Evolutionary conservation across 495 filamentous ascomycete genomes (phyloP).

Genomic region (Lasiosphaeria ovina): DNA sequence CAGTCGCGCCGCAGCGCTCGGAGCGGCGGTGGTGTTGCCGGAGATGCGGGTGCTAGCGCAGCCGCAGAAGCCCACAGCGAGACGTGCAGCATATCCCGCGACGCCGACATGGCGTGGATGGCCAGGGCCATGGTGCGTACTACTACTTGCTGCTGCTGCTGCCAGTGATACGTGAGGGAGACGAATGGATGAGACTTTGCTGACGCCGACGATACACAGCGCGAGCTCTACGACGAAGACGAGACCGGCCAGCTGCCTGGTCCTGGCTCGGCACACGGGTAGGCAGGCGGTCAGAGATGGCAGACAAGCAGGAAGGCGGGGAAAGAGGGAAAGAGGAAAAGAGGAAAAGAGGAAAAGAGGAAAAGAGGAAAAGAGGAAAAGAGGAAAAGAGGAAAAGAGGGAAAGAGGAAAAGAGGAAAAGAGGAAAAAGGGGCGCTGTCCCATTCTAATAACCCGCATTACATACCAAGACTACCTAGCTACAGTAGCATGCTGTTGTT

Average conservation of each 20-base stretch:
- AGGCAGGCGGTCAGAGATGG: no score
- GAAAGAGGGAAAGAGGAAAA: no score
- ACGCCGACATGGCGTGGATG: conserved; percentile 29
- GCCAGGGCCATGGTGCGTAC: conserved; percentile 25
- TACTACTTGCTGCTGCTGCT: neutral
- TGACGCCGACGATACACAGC: conserved; percentile 7
- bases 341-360: no score
- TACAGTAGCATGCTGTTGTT: no score
- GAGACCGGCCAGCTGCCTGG: conserved; percentile 5
- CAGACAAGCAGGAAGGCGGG: no score
- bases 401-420: no score
- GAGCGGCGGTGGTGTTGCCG: neutral
- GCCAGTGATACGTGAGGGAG: neutral
- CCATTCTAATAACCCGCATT: no score
- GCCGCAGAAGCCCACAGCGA: conserved; percentile 2
- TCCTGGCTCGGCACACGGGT: no score
- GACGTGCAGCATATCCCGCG: neutral
- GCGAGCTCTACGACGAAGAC: conserved; percentile 26
- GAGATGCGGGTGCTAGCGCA: neutral
- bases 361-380: no score
- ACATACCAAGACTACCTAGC: no score
- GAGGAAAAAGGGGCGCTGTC: no score
- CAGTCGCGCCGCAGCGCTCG: neutral
- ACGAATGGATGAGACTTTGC: neutral
- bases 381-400: no score